Base-by-base conservation (phyloP, 768 basidiomycete genomes). In the Chalciporus pseudorubinellus region DNA sequence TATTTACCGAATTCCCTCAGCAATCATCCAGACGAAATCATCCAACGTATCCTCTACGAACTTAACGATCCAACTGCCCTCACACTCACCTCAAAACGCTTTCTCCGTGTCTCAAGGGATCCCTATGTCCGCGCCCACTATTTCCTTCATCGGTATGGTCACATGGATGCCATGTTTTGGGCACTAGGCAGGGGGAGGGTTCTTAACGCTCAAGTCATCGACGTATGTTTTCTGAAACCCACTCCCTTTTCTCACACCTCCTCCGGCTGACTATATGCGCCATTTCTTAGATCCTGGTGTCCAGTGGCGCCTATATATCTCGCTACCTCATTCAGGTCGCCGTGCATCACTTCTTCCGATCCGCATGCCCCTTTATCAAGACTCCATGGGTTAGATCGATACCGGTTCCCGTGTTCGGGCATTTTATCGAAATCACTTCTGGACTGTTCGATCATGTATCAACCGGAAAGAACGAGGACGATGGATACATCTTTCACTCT, bases 291-390 rank as follows among this genome's bases (percentile, higher is more conserved):
- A 86, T 86, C 61, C 77, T 91, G 48, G 72, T 89, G 51, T 74
- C 79, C 45, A 88, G 86, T 59, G 87, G 87, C 48, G 88, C 87
- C 48, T 85, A 87, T 62, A 67, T 90, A 55, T 90, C 88, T 55
- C 80, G 89, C 43, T 91, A 91, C 70, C 77, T 91, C 42, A 76
- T 85, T 41, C 89, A 91, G 68, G 77, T 86, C 46, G 85, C 87
- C 31, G 81, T 85, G 47, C 87, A 89, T 53, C 89, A 90, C 63
- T 89, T 83, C 65, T 91, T 88, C 65, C 79, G 84, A 55, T 81
- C 85, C 3, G 80, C 81, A 53, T 71, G 80, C 24, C 85, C 86
- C 53, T 91, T 89, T 57, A 80, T 89, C 68, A 89, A 89, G 70
- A 79, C 84, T 1, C 71, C 72, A 20, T 91, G 88, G 88, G 85